Evolutionary conservation across 2,329 filamentous ascomycete genomes (phyloP).

Genomic region (Fonsecaea pedrosoi): DNA sequence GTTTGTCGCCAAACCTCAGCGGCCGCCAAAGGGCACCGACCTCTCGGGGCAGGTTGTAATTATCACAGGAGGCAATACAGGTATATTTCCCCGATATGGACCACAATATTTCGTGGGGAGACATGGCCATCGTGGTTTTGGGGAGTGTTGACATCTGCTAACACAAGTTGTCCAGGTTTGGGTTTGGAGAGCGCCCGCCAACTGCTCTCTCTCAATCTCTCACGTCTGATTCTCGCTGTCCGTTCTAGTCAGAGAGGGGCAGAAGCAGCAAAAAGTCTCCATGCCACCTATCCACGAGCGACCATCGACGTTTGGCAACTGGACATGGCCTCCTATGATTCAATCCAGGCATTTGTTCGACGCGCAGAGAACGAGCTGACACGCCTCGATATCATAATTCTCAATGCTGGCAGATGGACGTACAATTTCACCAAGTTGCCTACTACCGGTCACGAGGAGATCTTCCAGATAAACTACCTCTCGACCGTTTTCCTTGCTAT

Average conservation of each 20-base stretch:
- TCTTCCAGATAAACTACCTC: conserved; percentile 48
- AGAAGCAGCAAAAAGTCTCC: conserved; percentile 48
- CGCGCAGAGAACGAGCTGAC: conserved; percentile 46
- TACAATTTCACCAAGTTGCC: conserved; percentile 36
- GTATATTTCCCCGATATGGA: neutral
- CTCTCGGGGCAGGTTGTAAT: conserved; percentile 53
- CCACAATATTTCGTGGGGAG: neutral
- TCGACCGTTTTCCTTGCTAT: conserved; percentile 40
- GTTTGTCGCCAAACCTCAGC: conserved; percentile 36
- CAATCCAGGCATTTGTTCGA: conserved; percentile 52
- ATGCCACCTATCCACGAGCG: conserved; percentile 47
- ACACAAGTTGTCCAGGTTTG: conserved; percentile 46
- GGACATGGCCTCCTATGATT: conserved; percentile 58
- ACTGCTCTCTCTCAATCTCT: conserved; percentile 50
- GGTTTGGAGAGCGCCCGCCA: conserved; percentile 55
- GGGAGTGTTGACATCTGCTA: neutral
- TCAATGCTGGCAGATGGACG: conserved; percentile 53
- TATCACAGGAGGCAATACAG: conserved; percentile 57
- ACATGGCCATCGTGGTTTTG: neutral
- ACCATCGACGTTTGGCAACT: conserved; percentile 58
- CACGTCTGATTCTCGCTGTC: conserved; percentile 57
- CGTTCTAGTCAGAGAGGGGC: conserved; percentile 55
- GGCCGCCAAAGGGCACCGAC: conserved; percentile 26
- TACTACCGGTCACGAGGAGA: conserved; percentile 49
- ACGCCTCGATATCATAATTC: conserved; percentile 54